phyloP scores from a whole-genome alignment of 129 eudicot species.

The Escallonia rubra region DNA sequence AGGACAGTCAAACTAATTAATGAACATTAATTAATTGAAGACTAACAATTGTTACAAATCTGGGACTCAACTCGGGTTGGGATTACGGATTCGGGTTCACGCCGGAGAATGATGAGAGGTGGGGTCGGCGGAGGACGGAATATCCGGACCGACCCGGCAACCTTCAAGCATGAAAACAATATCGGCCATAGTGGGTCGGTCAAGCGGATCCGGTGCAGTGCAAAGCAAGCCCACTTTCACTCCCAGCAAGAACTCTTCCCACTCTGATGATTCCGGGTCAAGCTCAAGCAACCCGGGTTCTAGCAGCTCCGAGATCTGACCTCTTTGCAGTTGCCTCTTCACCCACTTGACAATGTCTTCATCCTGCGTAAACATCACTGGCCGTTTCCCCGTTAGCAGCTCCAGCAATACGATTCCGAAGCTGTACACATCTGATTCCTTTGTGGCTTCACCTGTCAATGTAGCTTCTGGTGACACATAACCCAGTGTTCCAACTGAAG shows the following conservation, averaged over 20 bases:
- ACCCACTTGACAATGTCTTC: constrained; percentile 90
- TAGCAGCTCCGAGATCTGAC: constrained; percentile 65
- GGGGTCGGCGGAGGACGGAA: constrained; percentile 80
- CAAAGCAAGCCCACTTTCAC: constrained; percentile 78
- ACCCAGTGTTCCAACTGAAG: constrained; percentile 56
- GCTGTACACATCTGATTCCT: constrained; percentile 73
- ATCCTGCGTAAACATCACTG: constrained; percentile 76
- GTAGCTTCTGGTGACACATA: constrained; percentile 63
- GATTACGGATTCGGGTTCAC: constrained; percentile 15
- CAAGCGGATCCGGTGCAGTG: constrained; percentile 74
- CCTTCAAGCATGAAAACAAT: constrained; percentile 92
- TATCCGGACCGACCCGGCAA: constrained; percentile 79
- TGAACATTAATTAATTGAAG: too few relatives aligned
- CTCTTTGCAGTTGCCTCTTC: constrained; percentile 66
- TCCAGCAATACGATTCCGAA: constrained; percentile 77
- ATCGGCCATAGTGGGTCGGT: constrained; percentile 73
- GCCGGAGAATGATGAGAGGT: constrained; percentile 73
- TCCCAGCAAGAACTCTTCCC: constrained; percentile 88
- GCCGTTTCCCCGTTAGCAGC: constrained; percentile 68
- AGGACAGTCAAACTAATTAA: constrained; percentile 11
- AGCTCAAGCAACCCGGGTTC: constrained; percentile 80
- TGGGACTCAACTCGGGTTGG: constrained; percentile 22
- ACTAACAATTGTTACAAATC: constrained; percentile 27
- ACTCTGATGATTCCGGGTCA: constrained; percentile 85
- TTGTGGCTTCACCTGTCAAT: constrained; percentile 39